Evolutionary conservation across 129 eudicot genomes (phyloP).

Genomic region (Chrysanthemum seticuspe): DNA sequence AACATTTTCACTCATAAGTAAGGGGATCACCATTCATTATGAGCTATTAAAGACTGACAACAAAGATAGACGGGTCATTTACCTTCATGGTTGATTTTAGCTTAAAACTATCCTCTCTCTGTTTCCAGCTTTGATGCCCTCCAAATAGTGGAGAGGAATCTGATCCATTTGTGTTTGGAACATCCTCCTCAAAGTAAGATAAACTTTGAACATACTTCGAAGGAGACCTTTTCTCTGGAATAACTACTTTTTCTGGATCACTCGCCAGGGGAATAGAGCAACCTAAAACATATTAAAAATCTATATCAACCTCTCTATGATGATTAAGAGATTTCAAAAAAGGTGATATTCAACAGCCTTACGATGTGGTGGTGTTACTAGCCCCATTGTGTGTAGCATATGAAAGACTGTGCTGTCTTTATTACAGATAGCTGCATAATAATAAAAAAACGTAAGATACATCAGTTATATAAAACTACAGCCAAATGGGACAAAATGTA

Average conservation of each 20-base stretch:
- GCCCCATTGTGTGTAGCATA: conserved; percentile 74
- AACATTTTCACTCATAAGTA: not conserved
- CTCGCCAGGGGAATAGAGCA: conserved; percentile 75
- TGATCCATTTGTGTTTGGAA: conserved; percentile 47
- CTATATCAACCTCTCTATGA: conserved; percentile 4
- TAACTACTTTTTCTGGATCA: conserved; percentile 68
- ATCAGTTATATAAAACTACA: not conserved
- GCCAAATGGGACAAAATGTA: not conserved
- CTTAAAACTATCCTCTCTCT: conserved; percentile 84
- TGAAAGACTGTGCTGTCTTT: conserved; percentile 75
- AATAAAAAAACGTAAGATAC: conserved; percentile 16
- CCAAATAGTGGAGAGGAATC: conserved; percentile 76
- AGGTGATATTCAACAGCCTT: conserved; percentile 33
- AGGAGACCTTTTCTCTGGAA: conserved; percentile 64
- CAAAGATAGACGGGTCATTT: not conserved
- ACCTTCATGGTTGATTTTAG: conserved; percentile 86
- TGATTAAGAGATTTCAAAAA: not conserved
- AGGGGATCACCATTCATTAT: no score
- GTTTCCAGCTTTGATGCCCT: conserved; percentile 82
- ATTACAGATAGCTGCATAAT: conserved; percentile 80
- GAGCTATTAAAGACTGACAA: no score
- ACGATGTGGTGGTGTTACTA: conserved; percentile 92
- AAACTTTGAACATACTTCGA: conserved; percentile 58
- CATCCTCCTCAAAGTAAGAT: conserved; percentile 69
- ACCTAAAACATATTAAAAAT: conserved; percentile 40